Percentiles rank a stretch among this genome's conserved stretches.
Conservation (phyloP, 2,329 filamentous ascomycete species). For the Knoxdaviesia capensis region DNA sequence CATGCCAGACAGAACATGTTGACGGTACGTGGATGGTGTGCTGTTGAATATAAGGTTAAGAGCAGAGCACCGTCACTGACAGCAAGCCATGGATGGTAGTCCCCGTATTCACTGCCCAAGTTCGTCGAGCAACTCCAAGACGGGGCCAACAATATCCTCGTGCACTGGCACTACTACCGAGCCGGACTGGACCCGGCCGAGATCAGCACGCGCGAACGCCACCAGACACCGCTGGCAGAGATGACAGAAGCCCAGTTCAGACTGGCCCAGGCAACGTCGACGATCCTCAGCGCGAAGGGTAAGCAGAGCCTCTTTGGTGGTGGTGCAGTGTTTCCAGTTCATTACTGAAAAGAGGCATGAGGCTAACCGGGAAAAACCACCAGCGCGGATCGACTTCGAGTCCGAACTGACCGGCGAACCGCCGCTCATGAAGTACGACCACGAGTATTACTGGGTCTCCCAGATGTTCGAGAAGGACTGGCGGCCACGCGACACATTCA, state of each 20-base stretch:
- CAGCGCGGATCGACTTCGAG: too few relatives aligned
- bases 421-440: constrained; percentile 13
- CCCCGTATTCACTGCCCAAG: constrained; percentile 16
- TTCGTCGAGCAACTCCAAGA: constrained; percentile 24
- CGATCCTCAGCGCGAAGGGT: constrained; percentile 9
- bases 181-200: constrained; percentile 12
- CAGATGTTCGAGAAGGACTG: constrained; percentile 24
- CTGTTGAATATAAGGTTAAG: neutral
- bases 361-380: neutral
- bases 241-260: constrained; percentile 13
- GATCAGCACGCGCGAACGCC: constrained; percentile 9
- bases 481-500: constrained; percentile 9
- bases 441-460: constrained; percentile 22
- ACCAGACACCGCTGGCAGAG: constrained; percentile 10
- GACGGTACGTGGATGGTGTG: constrained; percentile 8
- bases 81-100: constrained; percentile 6
- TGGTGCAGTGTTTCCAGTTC: too few relatives aligned
- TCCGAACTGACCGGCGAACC: too few relatives aligned
- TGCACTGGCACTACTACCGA: constrained; percentile 31
- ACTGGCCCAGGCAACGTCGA: constrained; percentile 13
- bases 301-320: constrained; percentile 1
- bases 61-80: neutral
- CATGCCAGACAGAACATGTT: constrained; percentile 17
- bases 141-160: constrained; percentile 23
- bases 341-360: too few relatives aligned